Evolutionary conservation across 2,329 filamentous ascomycete species (phyloP).

Genomic region (Aspergillus ochraceoroseus): DNA sequence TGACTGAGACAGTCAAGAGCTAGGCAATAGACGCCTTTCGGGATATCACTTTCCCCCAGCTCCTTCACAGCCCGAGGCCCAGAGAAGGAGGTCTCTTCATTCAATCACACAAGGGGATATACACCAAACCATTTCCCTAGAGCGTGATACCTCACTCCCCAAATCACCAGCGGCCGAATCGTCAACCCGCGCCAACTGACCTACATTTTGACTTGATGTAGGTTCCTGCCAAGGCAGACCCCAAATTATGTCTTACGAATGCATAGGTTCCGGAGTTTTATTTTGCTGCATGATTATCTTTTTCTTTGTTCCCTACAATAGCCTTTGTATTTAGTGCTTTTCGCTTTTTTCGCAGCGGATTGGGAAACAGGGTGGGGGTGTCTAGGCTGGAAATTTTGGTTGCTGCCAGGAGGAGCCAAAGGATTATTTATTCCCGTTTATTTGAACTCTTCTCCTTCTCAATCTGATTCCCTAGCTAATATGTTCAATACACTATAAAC

Average conservation of each 20-base stretch:
- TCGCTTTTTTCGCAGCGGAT: slow-evolving; percentile 9
- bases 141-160: no score
- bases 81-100: no score
- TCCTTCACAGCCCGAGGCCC: neutral
- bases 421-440: no score
- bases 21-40: no score
- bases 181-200: slow-evolving; percentile 7
- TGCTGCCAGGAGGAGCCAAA: slow-evolving; percentile 7
- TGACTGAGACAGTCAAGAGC: slow-evolving; percentile 47
- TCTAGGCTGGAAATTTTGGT: slow-evolving; percentile 19
- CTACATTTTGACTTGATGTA: slow-evolving; percentile 10
- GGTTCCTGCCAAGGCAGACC: slow-evolving; percentile 16
- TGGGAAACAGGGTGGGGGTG: slow-evolving; percentile 18
- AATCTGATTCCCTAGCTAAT: no score
- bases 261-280: slow-evolving; percentile 34
- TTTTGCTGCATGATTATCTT: slow-evolving; percentile 29
- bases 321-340: slow-evolving; percentile 23
- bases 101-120: no score
- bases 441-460: no score
- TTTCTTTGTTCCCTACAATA: slow-evolving; percentile 18
- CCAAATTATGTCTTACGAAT: slow-evolving; percentile 34
- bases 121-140: no score
- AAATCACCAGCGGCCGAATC: neutral
- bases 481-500: slow-evolving; percentile 19
- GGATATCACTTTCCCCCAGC: slow-evolving; percentile 15